Base-by-base conservation (phyloP, 2,329 filamentous ascomycete species). In the Fusarium drepaniforme region DNA sequence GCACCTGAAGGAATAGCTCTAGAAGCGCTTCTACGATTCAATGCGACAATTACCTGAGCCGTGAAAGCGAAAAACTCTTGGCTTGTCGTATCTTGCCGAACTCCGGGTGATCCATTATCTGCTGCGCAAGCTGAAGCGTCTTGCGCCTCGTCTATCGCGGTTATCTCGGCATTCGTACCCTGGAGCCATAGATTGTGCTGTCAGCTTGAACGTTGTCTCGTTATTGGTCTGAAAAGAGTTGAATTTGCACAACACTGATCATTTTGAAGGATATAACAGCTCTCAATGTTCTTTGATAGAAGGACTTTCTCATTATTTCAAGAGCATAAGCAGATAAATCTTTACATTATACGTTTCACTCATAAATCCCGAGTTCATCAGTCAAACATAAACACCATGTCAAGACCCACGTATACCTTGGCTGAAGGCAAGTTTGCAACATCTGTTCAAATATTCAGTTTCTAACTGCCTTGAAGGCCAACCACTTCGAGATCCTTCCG, bases 51-150 rank as follows among this genome's bases (percentile, higher is more conserved):
- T 51, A 51, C 12, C 46, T 51, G 23, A 51, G 46, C 46, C 46
- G 15, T 8, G 46, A 28, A 51, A 51, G 46, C 23, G 46, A 51
- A 51, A 51, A 51, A 7, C 15, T 51, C 46, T 51, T 51, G 46
- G 46, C 46, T 51, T 51, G 3, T 51, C 46, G 46, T 51, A 51
- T 51, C 46, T 51, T 51, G 46, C 23, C 46, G 46, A 51, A 51
- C 46, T 25, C 44, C 44, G 42, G 13, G 42, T 25, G 42, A 25
- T 25, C 2, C 7, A 46, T 46, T 9, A 15, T 46, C 42, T 46
- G n/a, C 21, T 15, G 21, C 42, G n/a, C 42, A 46, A 46, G 21
- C 42, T 46, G 8, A 16, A 16, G 2, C 12, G 21, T 9, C 42
- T 15, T 4, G 1, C 12, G n/a, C 4, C 21, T 23, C 12, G 12